Conservation (phyloP, 495 filamentous ascomycete species). For the Penicillium roqueforti region DNA sequence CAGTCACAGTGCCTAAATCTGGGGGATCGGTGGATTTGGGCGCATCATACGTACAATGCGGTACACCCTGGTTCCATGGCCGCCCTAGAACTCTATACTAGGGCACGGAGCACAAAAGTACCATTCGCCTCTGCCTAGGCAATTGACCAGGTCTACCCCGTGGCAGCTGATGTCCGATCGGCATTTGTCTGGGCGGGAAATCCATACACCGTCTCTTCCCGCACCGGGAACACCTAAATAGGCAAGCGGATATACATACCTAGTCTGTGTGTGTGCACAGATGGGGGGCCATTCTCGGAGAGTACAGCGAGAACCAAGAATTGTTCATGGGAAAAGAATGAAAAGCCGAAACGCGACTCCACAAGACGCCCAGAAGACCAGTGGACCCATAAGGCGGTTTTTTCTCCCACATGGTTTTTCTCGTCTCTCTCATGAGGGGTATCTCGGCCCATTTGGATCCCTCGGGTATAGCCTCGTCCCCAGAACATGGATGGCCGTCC, state of each 20-base stretch:
- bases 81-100: neutral
- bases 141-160: neutral
- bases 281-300: conserved; percentile 12
- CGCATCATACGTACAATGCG: neutral
- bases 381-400: conserved; percentile 6
- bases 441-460: conserved; percentile 9
- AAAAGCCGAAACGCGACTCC: neutral
- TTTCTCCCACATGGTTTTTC: conserved; percentile 1
- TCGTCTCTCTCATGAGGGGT: neutral
- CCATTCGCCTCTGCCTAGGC: neutral
- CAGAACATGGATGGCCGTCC: conserved; percentile 2
- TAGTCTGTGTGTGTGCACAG: neutral
- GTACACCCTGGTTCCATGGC: neutral
- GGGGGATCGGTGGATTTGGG: conserved; percentile 9
- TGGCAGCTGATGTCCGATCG: conserved; percentile 20
- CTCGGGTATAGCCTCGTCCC: conserved; percentile 3
- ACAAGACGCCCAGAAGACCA: neutral
- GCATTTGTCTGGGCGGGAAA: conserved; percentile 14
- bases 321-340: neutral
- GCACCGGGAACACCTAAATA: conserved; percentile 25
- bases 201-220: conserved; percentile 11
- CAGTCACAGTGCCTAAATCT: neutral
- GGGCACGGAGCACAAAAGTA: neutral
- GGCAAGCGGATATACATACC: conserved; percentile 24
- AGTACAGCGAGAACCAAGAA: conserved; percentile 10